Percentiles rank a stretch among this genome's conserved stretches.
These are phyloP conservation scores for Ceratopteris richardii DNA, from an alignment of 75 land plant genomes.

Conservation along the genomic window DNA sequence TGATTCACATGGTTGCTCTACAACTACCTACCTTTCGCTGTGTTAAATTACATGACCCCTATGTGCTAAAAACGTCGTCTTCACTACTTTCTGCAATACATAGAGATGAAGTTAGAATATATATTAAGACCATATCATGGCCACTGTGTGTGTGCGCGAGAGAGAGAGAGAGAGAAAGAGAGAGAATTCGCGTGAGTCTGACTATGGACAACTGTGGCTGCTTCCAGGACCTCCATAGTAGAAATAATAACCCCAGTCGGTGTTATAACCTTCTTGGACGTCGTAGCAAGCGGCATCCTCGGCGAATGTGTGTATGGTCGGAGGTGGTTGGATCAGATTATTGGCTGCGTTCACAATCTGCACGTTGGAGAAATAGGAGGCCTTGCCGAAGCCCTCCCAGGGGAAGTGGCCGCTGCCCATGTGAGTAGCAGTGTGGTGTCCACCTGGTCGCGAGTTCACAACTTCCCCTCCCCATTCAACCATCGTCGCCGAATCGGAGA, in stretches of 20 bases:
- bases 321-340: slow-evolving; percentile 54
- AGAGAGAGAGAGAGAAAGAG: no score
- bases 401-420: slow-evolving; percentile 94
- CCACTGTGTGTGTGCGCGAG: no score
- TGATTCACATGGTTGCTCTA: no score
- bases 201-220: slow-evolving; percentile 35
- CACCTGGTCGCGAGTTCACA: slow-evolving; percentile 69
- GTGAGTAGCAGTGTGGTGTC: slow-evolving; percentile 65
- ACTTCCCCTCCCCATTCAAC: slow-evolving; percentile 94
- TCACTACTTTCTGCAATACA: no score
- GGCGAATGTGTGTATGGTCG: slow-evolving; percentile 53
- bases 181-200: no score
- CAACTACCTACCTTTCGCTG: no score
- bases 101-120: no score
- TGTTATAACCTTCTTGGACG: slow-evolving; percentile 53
- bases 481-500: slow-evolving; percentile 75
- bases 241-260: slow-evolving; percentile 75
- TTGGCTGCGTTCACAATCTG: slow-evolving; percentile 48
- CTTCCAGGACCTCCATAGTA: slow-evolving; percentile 86
- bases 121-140: no score
- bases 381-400: slow-evolving; percentile 57
- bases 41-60: no score
- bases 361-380: slow-evolving; percentile 70
- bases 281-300: slow-evolving; percentile 79
- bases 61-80: no score